phyloP scores from a whole-genome alignment of 2,329 filamentous ascomycete genomes.

The Fonsecaea monophora region DNA sequence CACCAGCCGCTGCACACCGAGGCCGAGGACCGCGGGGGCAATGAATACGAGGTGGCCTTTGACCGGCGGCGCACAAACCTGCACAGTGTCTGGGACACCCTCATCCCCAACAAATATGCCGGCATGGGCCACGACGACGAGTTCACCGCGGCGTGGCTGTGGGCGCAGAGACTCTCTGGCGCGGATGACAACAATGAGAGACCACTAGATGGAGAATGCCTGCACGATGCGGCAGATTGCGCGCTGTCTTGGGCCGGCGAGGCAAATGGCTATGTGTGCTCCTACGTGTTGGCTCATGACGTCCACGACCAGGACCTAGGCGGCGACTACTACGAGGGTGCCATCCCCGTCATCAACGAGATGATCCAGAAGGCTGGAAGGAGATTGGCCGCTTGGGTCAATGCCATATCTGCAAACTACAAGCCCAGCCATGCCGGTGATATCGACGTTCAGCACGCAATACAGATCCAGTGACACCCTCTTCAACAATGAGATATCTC shows the following conservation, averaged over 20 bases:
- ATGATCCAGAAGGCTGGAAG: conserved; percentile 38
- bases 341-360: conserved; percentile 37
- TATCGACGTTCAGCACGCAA: neutral
- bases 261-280: conserved; percentile 68
- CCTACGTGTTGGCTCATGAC: conserved; percentile 68
- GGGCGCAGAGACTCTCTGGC: conserved; percentile 63
- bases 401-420: conserved; percentile 21
- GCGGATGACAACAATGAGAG: conserved; percentile 8
- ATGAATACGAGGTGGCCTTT: conserved; percentile 70
- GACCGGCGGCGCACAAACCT: conserved; percentile 66
- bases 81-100: conserved; percentile 75
- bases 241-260: conserved; percentile 66
- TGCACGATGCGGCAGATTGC: conserved; percentile 31
- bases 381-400: conserved; percentile 39
- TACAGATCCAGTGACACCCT: neutral
- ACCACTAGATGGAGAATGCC: conserved; percentile 26
- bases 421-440: neutral
- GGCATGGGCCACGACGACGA: conserved; percentile 26
- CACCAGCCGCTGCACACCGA: conserved; percentile 72
- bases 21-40: conserved; percentile 69
- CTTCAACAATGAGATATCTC: too few species aligned
- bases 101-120: conserved; percentile 38
- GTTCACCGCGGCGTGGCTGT: conserved; percentile 44
- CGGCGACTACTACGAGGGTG: conserved; percentile 39
- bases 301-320: conserved; percentile 58